Percentiles rank a stretch among this genome's conserved stretches.
phyloP scores from a whole-genome alignment of 139 green algal species.

The Monoraphidium neglectum region DNA sequence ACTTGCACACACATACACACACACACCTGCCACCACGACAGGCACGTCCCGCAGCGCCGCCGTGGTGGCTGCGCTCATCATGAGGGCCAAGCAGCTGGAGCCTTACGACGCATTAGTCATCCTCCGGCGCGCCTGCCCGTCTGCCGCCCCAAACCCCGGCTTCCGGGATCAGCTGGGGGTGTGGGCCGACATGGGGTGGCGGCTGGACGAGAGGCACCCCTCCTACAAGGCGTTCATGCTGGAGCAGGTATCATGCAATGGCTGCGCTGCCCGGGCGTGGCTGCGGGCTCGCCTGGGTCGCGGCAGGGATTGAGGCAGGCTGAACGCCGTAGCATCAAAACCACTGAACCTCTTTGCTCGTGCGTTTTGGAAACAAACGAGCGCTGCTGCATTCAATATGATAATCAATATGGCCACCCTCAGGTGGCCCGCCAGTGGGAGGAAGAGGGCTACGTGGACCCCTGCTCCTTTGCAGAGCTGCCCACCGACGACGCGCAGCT shows the following conservation, averaged over 20 bases:
- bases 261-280: no score
- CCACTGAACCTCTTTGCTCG: no score
- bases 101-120: background rate
- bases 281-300: no score
- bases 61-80: slow-evolving; percentile 55
- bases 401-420: background rate
- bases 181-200: slow-evolving; percentile 63
- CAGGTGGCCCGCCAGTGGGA: slow-evolving; percentile 51
- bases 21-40: background rate
- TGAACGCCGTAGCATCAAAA: no score
- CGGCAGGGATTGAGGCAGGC: no score
- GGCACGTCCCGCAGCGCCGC: slow-evolving; percentile 22
- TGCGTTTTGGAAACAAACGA: no score
- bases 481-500: background rate
- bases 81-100: slow-evolving; percentile 17
- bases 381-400: no score
- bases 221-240: slow-evolving; percentile 67
- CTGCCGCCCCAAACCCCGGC: slow-evolving; percentile 64
- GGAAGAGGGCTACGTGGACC: slow-evolving; percentile 53
- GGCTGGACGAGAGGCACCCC: slow-evolving; percentile 55
- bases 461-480: slow-evolving; percentile 41
- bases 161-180: slow-evolving; percentile 76
- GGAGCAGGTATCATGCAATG: slow-evolving; percentile 37
- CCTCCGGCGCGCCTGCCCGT: slow-evolving; percentile 23
- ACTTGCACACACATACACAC: no score